phyloP scores from a whole-genome alignment of 129 eudicot genomes.

The Flaveria sonorensis region DNA sequence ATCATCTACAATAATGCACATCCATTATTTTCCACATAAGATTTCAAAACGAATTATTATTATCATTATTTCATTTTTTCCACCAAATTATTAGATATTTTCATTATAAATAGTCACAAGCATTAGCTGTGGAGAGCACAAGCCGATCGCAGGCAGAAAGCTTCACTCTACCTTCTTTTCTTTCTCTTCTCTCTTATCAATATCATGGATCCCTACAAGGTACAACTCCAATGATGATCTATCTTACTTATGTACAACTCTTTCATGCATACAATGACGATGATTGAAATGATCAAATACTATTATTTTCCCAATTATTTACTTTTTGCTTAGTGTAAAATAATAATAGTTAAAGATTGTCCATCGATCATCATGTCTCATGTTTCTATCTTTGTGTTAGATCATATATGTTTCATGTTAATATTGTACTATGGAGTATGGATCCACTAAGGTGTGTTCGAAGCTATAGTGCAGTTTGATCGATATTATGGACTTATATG shows the following conservation, averaged over 20 bases:
- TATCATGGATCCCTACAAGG: conserved; percentile 49
- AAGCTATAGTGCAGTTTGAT: too few species aligned
- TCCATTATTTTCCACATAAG: not conserved
- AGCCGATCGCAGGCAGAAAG: conserved; percentile 20
- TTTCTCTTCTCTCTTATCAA: conserved; percentile 14
- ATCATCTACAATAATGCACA: not conserved
- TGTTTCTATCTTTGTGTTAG: not conserved
- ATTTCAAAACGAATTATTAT: not conserved
- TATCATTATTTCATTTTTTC: not conserved
- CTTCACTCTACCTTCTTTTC: conserved; percentile 23
- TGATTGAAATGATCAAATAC: not conserved
- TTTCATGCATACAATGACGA: not conserved
- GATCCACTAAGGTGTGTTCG: too few species aligned
- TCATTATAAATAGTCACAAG: conserved; percentile 35
- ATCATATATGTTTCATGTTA: not conserved
- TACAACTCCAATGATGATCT: conserved; percentile 23
- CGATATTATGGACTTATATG: too few species aligned
- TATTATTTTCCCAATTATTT: not conserved
- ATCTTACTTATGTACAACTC: not conserved
- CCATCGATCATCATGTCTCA: not conserved
- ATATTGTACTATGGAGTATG: not conserved
- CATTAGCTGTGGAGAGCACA: conserved; percentile 22
- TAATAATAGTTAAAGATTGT: not conserved
- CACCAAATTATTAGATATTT: conserved; percentile 22
- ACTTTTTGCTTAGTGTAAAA: not conserved